Base-by-base conservation (phyloP, 129 eudicot genomes). In the Apium graveolens region DNA sequence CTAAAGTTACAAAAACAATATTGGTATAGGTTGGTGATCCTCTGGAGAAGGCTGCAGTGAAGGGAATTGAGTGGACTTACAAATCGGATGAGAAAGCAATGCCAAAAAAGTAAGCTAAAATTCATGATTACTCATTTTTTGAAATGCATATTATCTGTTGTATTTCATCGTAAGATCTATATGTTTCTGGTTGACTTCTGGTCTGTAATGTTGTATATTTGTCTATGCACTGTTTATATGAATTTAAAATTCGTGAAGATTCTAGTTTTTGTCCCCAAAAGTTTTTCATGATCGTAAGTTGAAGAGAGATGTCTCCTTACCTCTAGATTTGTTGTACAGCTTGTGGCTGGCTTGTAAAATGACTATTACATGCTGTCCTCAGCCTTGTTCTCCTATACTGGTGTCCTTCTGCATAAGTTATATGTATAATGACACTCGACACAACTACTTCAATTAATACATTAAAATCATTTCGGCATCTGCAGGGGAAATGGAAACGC, bases 41-140 rank as follows among this genome's bases (percentile, higher is more conserved):
- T 88, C 96, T 92, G 81, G 99, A 96, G 89, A 92, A 96, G 87
- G 99, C 99, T 84, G 99, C 99, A 70, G 90, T 96, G 42, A 90
- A 90, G 78, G 99, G 97, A 60, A 96, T 96, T 78, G 97, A 96
- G 46, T 96, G 99, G 99, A 85, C 81, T 39, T 96, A 96, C 81
- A 96, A 87, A 86, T 90, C 97, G 57, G 99, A 96, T 90, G 99
- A 96, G 85, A 92, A 87, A 86, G 97, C 97, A 83, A 86, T 92
- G 91, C 99, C 99, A 39, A 96, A 96, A 78, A 96, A 90, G 99
- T 95, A 90, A 84, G 89, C 60, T 75, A 6, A 11, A 41, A 14
- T 75, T 42, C 11, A 13, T 78, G 44, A 42, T 39, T 27, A 31
- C 44, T 73, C 31, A 27, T 57, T 57, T 73, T 14, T 4, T 44